These are phyloP conservation scores for Ramalina intermedia DNA, from an alignment of 495 filamentous ascomycete species.

Conservation along the genomic window DNA sequence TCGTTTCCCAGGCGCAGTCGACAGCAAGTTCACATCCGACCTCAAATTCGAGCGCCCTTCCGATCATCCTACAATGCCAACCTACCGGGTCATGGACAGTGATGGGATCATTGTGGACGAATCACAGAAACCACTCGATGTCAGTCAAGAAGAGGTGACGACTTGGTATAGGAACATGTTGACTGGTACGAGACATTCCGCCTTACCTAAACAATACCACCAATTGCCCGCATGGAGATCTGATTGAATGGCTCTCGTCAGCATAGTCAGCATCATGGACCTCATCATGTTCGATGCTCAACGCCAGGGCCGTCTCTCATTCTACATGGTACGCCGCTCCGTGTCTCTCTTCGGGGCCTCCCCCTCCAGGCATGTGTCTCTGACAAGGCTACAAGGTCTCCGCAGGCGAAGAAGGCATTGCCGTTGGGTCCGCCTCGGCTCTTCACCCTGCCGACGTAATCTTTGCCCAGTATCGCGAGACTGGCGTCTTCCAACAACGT, in stretches of 20 bases:
- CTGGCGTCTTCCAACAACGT: constrained; percentile 77
- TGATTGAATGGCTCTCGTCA: not conserved
- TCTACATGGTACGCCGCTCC: constrained; percentile 68
- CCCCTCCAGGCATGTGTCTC: not conserved
- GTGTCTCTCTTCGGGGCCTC: not conserved
- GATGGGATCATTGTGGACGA: constrained; percentile 66
- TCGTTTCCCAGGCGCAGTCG: constrained; percentile 86
- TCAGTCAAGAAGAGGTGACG: constrained; percentile 53
- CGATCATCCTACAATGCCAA: constrained; percentile 55
- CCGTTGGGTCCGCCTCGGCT: constrained; percentile 72
- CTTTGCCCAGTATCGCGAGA: constrained; percentile 90
- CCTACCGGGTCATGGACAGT: constrained; percentile 76
- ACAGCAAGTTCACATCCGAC: constrained; percentile 73
- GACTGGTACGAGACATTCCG: constrained; percentile 28
- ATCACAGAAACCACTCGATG: constrained; percentile 40
- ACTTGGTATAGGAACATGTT: constrained; percentile 56
- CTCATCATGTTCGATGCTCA: constrained; percentile 86
- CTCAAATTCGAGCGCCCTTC: constrained; percentile 62
- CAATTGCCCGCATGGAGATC: too few relatives aligned
- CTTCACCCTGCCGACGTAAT: constrained; percentile 72
- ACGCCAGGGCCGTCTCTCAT: constrained; percentile 67
- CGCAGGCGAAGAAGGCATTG: constrained; percentile 89
- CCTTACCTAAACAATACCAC: not conserved
- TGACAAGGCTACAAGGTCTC: constrained; percentile 39
- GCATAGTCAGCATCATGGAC: constrained; percentile 74